Evolutionary conservation across 768 basidiomycete species (phyloP), one percentile per base, ranked within the genome.

Genomic region (Tylopilus intermedius): DNA sequence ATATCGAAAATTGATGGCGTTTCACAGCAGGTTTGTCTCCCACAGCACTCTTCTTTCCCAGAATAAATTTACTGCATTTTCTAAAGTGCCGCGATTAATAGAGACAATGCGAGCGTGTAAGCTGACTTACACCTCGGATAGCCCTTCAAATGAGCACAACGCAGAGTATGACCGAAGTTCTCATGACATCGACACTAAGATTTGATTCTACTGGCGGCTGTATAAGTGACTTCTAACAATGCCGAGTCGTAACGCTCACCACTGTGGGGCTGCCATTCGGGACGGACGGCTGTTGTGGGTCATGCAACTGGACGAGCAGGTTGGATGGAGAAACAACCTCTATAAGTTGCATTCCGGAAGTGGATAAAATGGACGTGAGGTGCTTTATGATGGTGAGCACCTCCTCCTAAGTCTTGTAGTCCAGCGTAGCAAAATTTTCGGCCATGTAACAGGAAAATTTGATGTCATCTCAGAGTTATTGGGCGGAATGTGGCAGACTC

Each of bases 321-420:
- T 90, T 81, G 0, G 81, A 78, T n/a, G 89, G 90, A 5, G 84
- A 87, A 21, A 88, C 67, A 18, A 76, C 71, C 60, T 88, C 92
- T 50, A 91, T 76, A n/a, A 90, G 69, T 61, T 89, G 90, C 77
- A 84, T 85, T 49, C 89, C 95, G 8, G 81, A 79, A 2, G 84
- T 88, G 1, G 87, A n/a, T n/a, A n/a, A n/a, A n/a, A n/a, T n/a
- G n/a, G n/a, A n/a, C n/a, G n/a, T n/a, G n/a, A n/a, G n/a, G n/a
- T n/a, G n/a, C n/a, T n/a, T n/a, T n/a, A n/a, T n/a, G n/a, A n/a
- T n/a, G n/a, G n/a, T n/a, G n/a, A 97, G 72, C 5, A 87, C 84
- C 70, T 98, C 96, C 68, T 99, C 96, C 61, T 88, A 86, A 0
- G 91, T 90, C 73, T 93, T 97, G 76, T 94, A 98, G 30, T 98